phyloP scores from a whole-genome alignment of 106 monocot genomes.

The Dioscorea dumetorum region DNA sequence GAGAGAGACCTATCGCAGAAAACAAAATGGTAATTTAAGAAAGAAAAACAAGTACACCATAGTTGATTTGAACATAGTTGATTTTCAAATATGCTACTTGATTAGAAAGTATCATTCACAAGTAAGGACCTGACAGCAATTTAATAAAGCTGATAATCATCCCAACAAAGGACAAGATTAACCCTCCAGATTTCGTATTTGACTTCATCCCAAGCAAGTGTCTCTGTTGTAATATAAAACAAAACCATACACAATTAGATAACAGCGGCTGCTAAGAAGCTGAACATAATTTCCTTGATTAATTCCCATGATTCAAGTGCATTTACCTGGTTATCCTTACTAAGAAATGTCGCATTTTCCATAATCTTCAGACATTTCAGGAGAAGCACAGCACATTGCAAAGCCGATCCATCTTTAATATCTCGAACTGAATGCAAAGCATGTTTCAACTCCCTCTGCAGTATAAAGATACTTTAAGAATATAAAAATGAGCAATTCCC shows the following conservation, averaged over 20 bases:
- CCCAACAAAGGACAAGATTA: constrained; percentile 54
- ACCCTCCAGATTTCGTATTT: constrained; percentile 34
- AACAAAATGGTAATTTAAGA: not conserved
- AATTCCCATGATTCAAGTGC: constrained; percentile 1
- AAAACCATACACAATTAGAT: not conserved
- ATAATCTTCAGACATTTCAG: constrained; percentile 93
- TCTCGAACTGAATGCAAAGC: constrained; percentile 20
- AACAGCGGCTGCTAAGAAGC: not conserved
- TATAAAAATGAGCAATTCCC: no score
- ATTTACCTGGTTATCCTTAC: constrained; percentile 89
- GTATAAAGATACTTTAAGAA: not conserved
- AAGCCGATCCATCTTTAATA: constrained; percentile 34
- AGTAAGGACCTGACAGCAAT: constrained; percentile 63
- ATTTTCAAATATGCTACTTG: no score
- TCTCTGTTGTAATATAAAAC: constrained; percentile 28
- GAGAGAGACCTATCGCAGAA: constrained; percentile 46
- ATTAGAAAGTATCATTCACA: not conserved
- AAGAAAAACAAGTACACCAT: no score
- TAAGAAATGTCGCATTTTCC: constrained; percentile 98
- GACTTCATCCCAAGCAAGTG: constrained; percentile 62
- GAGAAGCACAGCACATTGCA: constrained; percentile 59
- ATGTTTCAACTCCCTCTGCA: constrained; percentile 40
- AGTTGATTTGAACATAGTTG: no score
- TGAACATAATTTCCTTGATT: no score
- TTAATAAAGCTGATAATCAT: constrained; percentile 65